A percentile compares a stretch with the other conserved stretches of the same genome.
Evolutionary conservation across 106 monocot genomes (phyloP).

Genomic region (Gastrodia elata): DNA sequence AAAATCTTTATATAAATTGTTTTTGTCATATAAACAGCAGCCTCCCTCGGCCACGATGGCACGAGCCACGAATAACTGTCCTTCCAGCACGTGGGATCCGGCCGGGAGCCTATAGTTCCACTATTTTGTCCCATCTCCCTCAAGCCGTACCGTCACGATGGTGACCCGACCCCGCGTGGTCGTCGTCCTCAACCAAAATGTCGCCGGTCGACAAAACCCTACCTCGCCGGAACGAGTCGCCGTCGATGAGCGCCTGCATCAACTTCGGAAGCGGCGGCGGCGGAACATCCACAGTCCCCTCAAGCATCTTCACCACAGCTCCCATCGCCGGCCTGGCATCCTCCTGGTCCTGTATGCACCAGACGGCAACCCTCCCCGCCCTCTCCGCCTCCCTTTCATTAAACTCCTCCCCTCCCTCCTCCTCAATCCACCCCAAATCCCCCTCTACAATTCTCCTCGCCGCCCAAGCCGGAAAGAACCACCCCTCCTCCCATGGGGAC

Average conservation of each 20-base stretch:
- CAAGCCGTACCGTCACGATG: neutral
- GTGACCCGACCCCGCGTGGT: neutral
- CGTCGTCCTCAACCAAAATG: neutral
- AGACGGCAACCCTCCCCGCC: constrained; percentile 37
- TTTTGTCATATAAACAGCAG: too few species aligned
- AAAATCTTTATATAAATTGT: too few species aligned
- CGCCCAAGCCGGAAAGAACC: constrained; percentile 50
- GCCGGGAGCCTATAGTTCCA: too few species aligned
- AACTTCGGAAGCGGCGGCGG: constrained; percentile 38
- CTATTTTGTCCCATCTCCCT: neutral
- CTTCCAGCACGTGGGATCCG: neutral
- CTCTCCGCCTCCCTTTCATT: constrained; percentile 21
- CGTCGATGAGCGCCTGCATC: constrained; percentile 39
- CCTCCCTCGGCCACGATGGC: too few species aligned
- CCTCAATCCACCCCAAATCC: constrained; percentile 21
- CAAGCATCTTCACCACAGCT: constrained; percentile 50
- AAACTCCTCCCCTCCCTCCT: constrained; percentile 20
- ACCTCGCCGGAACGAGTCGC: constrained; percentile 38
- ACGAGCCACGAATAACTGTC: neutral
- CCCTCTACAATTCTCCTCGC: constrained; percentile 38
- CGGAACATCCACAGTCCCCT: constrained; percentile 31
- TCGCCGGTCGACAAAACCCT: constrained; percentile 2
- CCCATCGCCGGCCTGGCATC: constrained; percentile 40
- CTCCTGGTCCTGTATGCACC: constrained; percentile 66
- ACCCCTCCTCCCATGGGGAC: constrained; percentile 11